Conservation (phyloP, 2,329 filamentous ascomycete species). For the Penicillium sp. region DNA sequence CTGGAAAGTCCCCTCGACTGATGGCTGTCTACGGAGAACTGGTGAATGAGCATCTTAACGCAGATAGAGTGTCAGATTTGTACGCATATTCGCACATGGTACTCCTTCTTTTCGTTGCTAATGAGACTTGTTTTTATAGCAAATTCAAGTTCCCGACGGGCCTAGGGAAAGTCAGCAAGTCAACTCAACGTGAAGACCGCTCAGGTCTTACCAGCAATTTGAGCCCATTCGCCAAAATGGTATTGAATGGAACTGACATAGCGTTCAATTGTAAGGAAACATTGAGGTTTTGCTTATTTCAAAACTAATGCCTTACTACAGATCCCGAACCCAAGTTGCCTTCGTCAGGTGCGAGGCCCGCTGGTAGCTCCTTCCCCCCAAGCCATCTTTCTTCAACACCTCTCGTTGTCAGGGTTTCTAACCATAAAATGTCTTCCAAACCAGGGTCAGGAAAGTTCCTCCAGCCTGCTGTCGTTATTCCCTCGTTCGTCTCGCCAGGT, state of each 20-base stretch:
- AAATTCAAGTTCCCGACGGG: constrained; percentile 40
- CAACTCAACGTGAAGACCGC: constrained; percentile 20
- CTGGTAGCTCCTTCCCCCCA: constrained; percentile 16
- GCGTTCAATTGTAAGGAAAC: constrained; percentile 39
- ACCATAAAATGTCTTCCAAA: constrained; percentile 18
- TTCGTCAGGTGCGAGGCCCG: constrained; percentile 15
- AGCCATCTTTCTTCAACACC: not conserved
- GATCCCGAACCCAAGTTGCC: constrained; percentile 24
- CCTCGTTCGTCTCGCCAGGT: constrained; percentile 41
- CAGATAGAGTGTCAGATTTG: constrained; percentile 55
- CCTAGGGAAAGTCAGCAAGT: constrained; percentile 18
- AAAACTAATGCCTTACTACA: constrained; percentile 16
- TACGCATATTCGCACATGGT: constrained; percentile 21
- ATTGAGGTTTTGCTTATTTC: not conserved
- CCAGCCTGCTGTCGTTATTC: constrained; percentile 48
- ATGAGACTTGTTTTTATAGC: constrained; percentile 22
- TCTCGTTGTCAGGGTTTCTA: constrained; percentile 36
- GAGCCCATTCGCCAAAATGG: constrained; percentile 53
- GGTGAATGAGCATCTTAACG: constrained; percentile 67
- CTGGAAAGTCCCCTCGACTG: constrained; percentile 57
- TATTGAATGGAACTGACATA: constrained; percentile 46
- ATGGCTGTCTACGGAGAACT: constrained; percentile 67
- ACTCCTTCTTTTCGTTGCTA: not conserved
- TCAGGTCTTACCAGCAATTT: constrained; percentile 30
- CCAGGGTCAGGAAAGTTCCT: constrained; percentile 16